Evolutionary conservation across 192 early-diverging fungal species (phyloP), one percentile per base, ranked within the genome.

Genomic region (Globomyces pollinis-pini): DNA sequence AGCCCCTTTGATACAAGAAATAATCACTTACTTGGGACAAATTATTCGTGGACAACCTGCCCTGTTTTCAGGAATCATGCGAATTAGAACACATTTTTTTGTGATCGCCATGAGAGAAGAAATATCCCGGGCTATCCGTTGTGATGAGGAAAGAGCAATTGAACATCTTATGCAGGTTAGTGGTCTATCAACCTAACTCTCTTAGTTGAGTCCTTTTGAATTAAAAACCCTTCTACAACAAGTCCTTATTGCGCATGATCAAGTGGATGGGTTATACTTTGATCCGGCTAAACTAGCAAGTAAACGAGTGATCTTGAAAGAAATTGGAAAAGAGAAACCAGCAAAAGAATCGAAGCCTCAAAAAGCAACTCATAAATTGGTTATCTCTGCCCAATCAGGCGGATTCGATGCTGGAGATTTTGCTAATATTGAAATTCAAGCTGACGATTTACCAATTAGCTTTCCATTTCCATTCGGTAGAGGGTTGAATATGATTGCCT

Each of bases 101-200:
- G 83, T 93, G 30, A 86, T 91, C 73, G 90, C 90, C 8, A 73
- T 93, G 64, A 73, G 90, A 30, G 90, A 93, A 57, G 90, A 93
- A 68, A 86, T 93, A 30, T 80, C 83, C 18, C 74, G 86, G 23
- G 71, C 88, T 59, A 78, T 82, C 41, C 71, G 77, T 13, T 88
- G 84, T 59, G 79, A 86, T 57, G 88, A 90, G 65, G 84, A 84
- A 18, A 85, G 86, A 49, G 90, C 88, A 4, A 68, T 90, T 31
- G 88, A 91, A 53, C 73, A 84, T 18, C 66, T 93, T 49, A 86
- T 93, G 87, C 80, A 88, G 63, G 63, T 73, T 43, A 9, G 45
- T 33, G 11, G 8, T 15, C 23, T 68, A 28, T 57, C 69, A 18
- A 68, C 3, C 6, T 32, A n/a, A n/a, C n/a, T n/a, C n/a, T n/a